These are phyloP conservation scores for Picea engelmannii DNA, from an alignment of 83 land plant genomes.

Conservation along the genomic window DNA sequence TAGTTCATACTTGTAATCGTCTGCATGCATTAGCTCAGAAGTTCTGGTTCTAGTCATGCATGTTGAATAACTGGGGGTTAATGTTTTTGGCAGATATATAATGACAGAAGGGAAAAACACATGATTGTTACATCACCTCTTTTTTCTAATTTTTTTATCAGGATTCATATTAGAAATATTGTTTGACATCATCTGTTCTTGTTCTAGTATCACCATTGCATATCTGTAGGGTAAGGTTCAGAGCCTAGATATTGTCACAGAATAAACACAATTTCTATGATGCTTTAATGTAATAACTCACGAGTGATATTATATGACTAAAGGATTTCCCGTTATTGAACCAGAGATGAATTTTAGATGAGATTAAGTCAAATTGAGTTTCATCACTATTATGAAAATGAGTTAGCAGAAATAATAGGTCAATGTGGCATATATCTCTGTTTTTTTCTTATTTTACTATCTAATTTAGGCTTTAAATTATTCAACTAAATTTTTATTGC, in stretches of 20 bases:
- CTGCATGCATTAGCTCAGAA: neutral
- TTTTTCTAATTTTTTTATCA: no score
- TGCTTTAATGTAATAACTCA: neutral
- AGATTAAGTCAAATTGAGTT: neutral
- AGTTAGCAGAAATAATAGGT: neutral
- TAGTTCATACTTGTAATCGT: neutral
- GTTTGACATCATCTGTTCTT: neutral
- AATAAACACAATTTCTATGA: neutral
- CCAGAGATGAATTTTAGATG: neutral
- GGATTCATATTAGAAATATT: neutral
- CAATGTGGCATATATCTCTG: neutral
- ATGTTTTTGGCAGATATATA: neutral
- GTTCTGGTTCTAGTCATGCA: neutral
- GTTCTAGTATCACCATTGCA: neutral
- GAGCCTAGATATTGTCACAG: neutral
- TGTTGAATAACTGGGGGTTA: neutral
- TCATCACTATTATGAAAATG: neutral
- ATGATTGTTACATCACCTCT: neutral
- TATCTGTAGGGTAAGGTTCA: neutral
- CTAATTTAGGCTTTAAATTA: neutral
- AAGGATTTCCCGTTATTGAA: neutral
- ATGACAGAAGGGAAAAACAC: neutral
- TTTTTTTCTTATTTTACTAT: neutral
- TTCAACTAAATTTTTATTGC: neutral
- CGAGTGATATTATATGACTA: neutral